Evolutionary conservation across 2,329 filamentous ascomycete genomes (phyloP).

Genomic region (Ceratocystis ficicola): DNA sequence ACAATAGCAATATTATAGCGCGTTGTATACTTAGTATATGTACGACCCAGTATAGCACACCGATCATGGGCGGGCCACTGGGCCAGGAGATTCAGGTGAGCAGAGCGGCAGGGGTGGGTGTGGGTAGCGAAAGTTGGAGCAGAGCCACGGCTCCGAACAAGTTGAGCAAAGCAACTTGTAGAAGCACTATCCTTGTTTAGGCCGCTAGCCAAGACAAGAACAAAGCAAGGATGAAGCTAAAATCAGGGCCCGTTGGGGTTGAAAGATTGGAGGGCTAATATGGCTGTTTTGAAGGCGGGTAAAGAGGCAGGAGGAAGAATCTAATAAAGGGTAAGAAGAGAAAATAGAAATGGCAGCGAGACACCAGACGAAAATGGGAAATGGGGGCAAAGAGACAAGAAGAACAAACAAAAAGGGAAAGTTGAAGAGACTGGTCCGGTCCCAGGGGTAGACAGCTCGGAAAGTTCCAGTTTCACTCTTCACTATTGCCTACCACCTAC

Average conservation of each 20-base stretch:
- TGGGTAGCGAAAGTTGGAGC: not conserved
- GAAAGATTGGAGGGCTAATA: not conserved
- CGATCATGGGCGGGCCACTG: slow-evolving; percentile 1
- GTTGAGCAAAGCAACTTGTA: not conserved
- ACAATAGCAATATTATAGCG: not conserved
- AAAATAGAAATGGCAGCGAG: not conserved
- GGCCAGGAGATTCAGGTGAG: slow-evolving; percentile 1
- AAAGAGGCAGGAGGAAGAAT: slow-evolving; percentile 12
- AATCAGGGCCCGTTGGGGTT: slow-evolving; percentile 8
- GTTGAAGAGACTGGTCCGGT: not conserved
- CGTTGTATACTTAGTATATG: not conserved
- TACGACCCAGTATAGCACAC: slow-evolving; percentile 1
- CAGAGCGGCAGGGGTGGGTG: not conserved
- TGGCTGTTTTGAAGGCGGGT: slow-evolving; percentile 21
- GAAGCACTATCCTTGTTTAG: not conserved
- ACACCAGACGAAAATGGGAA: not conserved
- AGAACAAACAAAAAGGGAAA: not conserved
- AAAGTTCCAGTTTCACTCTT: not conserved
- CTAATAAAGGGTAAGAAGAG: slow-evolving; percentile 14
- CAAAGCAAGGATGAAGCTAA: slow-evolving; percentile 3
- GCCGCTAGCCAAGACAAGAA: not conserved
- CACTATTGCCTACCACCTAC: not conserved
- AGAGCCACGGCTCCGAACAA: slow-evolving; percentile 6
- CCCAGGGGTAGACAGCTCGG: not conserved
- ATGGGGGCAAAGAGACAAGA: not conserved